Conservation (phyloP, 1,284 basidiomycete genomes). For the Microstroma glucosiphilum region DNA sequence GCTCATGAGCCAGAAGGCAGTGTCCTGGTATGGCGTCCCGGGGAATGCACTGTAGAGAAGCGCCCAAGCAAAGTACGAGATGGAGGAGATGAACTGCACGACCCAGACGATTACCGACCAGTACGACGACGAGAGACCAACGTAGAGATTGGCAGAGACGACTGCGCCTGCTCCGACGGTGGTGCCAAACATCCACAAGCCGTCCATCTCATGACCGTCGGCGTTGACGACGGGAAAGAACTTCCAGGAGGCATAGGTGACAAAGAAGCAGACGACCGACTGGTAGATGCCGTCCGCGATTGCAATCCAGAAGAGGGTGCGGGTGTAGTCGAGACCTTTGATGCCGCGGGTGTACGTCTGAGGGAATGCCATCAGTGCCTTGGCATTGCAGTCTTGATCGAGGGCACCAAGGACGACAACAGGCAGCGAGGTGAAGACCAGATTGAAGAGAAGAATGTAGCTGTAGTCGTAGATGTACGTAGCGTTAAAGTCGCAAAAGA, state of each 20-base stretch:
- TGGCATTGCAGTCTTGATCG: constrained; percentile 89
- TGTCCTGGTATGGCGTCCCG: constrained; percentile 25
- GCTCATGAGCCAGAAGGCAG: constrained; percentile 32
- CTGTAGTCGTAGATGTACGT: constrained; percentile 93
- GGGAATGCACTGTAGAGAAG: constrained; percentile 35
- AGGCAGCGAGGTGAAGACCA: constrained; percentile 82
- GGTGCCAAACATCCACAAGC: constrained; percentile 80
- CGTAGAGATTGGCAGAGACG: constrained; percentile 65
- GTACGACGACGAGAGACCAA: constrained; percentile 21
- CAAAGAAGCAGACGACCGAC: constrained; percentile 80
- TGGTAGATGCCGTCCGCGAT: constrained; percentile 93
- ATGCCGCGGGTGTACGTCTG: constrained; percentile 91
- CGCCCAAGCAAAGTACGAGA: constrained; percentile 38
- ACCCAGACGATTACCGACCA: constrained; percentile 31
- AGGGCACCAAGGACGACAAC: constrained; percentile 90
- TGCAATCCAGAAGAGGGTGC: constrained; percentile 84
- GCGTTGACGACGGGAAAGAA: constrained; percentile 46
- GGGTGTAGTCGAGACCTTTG: constrained; percentile 83
- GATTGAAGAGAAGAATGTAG: constrained; percentile 60
- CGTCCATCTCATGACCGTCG: constrained; percentile 51
- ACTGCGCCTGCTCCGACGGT: constrained; percentile 81
- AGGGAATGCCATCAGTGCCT: constrained; percentile 81
- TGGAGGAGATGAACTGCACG: constrained; percentile 34
- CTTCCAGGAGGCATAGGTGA: constrained; percentile 75
- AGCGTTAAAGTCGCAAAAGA: constrained; percentile 83